Evolutionary conservation across 2,329 filamentous ascomycete species (phyloP), one percentile per base, ranked within the genome.

Genomic region (Nothophaeocryptopus gaeumannii): DNA sequence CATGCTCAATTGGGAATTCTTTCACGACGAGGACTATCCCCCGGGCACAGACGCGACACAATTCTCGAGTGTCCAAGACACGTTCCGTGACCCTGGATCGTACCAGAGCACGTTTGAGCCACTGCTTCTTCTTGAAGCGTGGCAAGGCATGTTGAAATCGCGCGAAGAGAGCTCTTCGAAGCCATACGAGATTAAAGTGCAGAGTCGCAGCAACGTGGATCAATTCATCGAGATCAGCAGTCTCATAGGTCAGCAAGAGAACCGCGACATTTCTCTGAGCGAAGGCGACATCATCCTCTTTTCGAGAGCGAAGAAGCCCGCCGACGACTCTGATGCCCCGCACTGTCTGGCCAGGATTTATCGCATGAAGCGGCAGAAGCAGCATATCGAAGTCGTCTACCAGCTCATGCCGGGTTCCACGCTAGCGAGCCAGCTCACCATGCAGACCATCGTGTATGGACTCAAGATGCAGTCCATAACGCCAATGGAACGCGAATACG

Each of bases 1-100:
- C 13, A 89, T 99, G 43, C 80, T 99, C 2, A 81, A 86, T 48
- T 99, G 93, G 93, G 88, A 99, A 58, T 95, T 95, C 58, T 99
- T 96, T 69, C 88, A 96, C 63, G 76, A 83, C 39, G 89, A 90
- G 26, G 89, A 91, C 63, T 87, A 91, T 51, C 93, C 93, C 5
- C 91, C 93, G 0, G 80, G 78, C 50, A 78, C 79, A 5, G 85
- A 82, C 44, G 82, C 82, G 12, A 83, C 84, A 40, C 78, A 82
- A 38, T 95, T 92, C 64, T 82, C 79, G 39, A 77, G 82, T 46
- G 92, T 99, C 9, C 84, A 86, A 5, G 85, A 88, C 54, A 82
- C 82, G 0, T 99, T 96, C 70, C 70, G 76, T 26, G 84, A 89
- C 59, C 87, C 90, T 0, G 73, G 74, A 37, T 84, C 88, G 42